These are phyloP conservation scores for Rhazya stricta DNA, from an alignment of 257 asterid species.

Conservation along the genomic window DNA sequence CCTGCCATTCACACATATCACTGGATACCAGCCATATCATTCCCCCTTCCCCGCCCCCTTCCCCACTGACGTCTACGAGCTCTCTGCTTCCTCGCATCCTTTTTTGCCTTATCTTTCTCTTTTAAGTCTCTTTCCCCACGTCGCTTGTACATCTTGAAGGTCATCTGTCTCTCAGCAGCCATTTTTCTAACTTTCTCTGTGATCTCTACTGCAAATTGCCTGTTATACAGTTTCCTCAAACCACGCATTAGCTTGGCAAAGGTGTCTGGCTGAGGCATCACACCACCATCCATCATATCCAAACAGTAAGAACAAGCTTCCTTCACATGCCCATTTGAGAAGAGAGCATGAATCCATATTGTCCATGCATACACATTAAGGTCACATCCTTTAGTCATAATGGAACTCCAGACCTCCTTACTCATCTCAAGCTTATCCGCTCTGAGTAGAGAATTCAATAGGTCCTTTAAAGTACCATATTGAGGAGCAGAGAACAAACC, in stretches of 20 bases:
- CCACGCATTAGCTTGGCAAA: conserved; percentile 85
- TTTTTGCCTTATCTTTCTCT: conserved; percentile 59
- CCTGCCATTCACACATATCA: background rate
- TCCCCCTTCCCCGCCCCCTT: conserved; percentile 21
- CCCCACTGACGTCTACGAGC: conserved; percentile 69
- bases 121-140: conserved; percentile 79
- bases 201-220: conserved; percentile 83
- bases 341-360: conserved; percentile 84
- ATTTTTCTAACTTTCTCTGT: conserved; percentile 74
- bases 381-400: conserved; percentile 69
- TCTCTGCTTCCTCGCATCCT: conserved; percentile 72
- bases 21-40: conserved; percentile 1
- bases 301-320: conserved; percentile 78
- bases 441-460: conserved; percentile 68
- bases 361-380: conserved; percentile 86
- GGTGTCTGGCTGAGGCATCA: conserved; percentile 98
- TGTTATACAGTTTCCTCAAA: conserved; percentile 66
- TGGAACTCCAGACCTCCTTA: conserved; percentile 76
- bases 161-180: conserved; percentile 81
- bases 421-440: conserved; percentile 63
- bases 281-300: conserved; percentile 85
- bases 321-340: conserved; percentile 76
- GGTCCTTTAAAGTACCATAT: conserved; percentile 70
- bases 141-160: conserved; percentile 90
- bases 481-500: conserved; percentile 78